phyloP scores from a whole-genome alignment of 1,139 yeast genomes.

The Kurtzmaniella quercitrusa region DNA sequence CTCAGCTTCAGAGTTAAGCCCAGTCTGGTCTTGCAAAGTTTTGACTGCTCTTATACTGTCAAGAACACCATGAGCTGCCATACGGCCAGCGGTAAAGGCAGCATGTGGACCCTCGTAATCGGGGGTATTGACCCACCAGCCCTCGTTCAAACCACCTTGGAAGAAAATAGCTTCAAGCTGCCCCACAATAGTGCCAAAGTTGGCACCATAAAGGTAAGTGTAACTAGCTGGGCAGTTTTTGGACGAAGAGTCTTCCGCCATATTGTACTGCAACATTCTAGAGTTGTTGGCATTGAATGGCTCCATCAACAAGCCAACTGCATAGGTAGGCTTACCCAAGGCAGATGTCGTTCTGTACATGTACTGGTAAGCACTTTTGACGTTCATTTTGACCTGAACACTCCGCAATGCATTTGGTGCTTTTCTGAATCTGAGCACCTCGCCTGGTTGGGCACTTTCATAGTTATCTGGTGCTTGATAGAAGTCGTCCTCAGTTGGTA shows the following conservation, averaged over 20 bases:
- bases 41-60: conserved; percentile 17
- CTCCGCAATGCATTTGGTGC: conserved; percentile 18
- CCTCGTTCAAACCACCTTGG: conserved; percentile 14
- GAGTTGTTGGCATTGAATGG: conserved; percentile 17
- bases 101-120: conserved; percentile 19
- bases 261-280: conserved; percentile 15
- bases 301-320: conserved; percentile 17
- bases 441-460: conserved; percentile 20
- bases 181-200: conserved; percentile 7
- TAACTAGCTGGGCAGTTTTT: conserved; percentile 18
- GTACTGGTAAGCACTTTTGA: conserved; percentile 7
- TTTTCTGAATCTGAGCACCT: conserved; percentile 19
- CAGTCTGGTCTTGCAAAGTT: conserved; percentile 13
- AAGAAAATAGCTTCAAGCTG: conserved; percentile 14
- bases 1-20: conserved; percentile 13
- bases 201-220: conserved; percentile 13
- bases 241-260: conserved; percentile 17
- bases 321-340: conserved; percentile 14
- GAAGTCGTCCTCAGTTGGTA: conserved; percentile 23
- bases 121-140: conserved; percentile 18
- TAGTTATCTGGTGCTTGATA: conserved; percentile 23
- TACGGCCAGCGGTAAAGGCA: conserved; percentile 17
- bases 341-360: conserved; percentile 7
- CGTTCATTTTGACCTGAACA: conserved; percentile 10
- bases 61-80: conserved; percentile 17